Base-by-base conservation (phyloP, 306 rosid species). In the Cotoneaster glaucophyllus region DNA sequence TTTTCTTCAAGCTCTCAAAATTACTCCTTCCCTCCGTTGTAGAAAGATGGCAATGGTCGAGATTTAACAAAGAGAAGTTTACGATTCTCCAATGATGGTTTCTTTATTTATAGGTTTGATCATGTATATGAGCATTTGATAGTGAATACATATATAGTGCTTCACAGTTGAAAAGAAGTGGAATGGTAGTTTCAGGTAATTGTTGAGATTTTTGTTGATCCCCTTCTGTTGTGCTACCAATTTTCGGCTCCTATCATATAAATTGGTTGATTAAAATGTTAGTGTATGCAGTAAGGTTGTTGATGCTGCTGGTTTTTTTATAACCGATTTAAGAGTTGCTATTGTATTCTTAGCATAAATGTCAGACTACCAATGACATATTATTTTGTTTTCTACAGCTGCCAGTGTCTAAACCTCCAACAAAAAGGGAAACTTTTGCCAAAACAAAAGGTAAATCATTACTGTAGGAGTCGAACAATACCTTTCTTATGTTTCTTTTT, bases 391-490 rank as follows among this genome's bases (percentile, higher is more conserved):
- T 21, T 78, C 53, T 81, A 69, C 88, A 95, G 99, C 74, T 95
- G 6, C 99, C 99, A 74, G 85, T 71, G 84, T 91, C 96, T 57
- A 82, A 83, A 83, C 93, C 97, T 83, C 97, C 97, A 4, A 89
- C 99, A 9, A 90, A 90, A 78, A 90, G 99, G 98, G 96, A 95
- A 81, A 4, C 1, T 28, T 95, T 95, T 82, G 99, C 97, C 43
- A 64, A 95, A 80, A 85, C 86, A 77, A 90, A 80, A 86, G 97
- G 99, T 92, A 69, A 69, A 90, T 79, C 50, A 31, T 73, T 76
- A 52, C 64, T 11, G 22, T 39, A 12, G 39, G 56, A 29, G 29
- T 25, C 17, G 24, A 25, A 5, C 10, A 3, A 0, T 41, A 48
- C 54, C 54, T 26, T 32, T 21, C 10, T 45, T 63, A 25, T 45